Base-by-base conservation (phyloP, 202 grass and related monocot species). In the Brachypodium distachyon region DNA sequence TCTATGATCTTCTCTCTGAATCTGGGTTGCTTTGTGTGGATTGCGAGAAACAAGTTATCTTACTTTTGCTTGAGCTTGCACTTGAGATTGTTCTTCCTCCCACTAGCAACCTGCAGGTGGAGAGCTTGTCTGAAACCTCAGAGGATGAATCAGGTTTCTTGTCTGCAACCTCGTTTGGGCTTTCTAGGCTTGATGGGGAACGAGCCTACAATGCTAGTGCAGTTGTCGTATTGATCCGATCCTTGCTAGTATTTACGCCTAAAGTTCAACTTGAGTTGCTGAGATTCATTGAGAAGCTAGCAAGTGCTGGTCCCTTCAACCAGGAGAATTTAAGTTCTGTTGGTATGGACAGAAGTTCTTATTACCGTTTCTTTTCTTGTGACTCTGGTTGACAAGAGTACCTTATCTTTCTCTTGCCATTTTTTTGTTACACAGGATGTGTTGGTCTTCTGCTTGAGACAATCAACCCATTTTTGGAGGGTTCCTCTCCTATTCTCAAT, bases 281-380 rank as follows among this genome's bases (percentile, higher is more conserved):
- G 71, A 90, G 72, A 60, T 99, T 99, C 76, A 93, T 96, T 77
- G 96, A 89, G 85, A 96, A 87, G 51, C 85, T 99, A 72, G 92
- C 96, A 72, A 84, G 76, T 83, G 79, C 90, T 82, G 90, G 92
- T 33, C 85, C 89, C 62, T 96, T 91, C 74, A 99, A 99, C 86
- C 92, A 93, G 78, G 96, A 99, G 63, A 99, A 96, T 82, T 87
- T 99, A 80, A 96, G 89, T 93, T 91, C 90, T 81, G 96, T 96
- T 71, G 96, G 96, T 99, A 89, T 70, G 93, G 29, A 33, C 56
- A 56, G 22, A 61, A 55, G 12, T 40, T 78, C 22, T 79, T 83
- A n/a, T 76, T 78, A 73, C 67, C 29, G 71, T 56, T 85, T 78
- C 62, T 81, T 7, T 65, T 78, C 48, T 40, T 44, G 19, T 19